Evolutionary conservation across 768 basidiomycete genomes (phyloP).

Genomic region (Mycena crocata): DNA sequence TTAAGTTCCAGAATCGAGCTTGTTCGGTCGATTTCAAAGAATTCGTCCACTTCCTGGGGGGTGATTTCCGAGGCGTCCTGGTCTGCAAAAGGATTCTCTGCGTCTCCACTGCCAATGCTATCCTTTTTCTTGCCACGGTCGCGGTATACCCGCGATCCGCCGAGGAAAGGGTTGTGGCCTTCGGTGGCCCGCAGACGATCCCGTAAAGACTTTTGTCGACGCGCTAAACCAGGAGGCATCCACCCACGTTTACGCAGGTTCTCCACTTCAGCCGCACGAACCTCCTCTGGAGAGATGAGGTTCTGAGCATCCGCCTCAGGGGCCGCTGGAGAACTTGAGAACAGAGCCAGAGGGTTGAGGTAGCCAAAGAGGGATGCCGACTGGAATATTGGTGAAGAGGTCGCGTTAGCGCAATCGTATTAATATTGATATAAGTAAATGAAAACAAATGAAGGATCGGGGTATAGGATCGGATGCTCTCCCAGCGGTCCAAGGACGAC

Average conservation of each 20-base stretch:
- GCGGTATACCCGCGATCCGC: slow-evolving; percentile 29
- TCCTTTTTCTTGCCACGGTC: slow-evolving; percentile 26
- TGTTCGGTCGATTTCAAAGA: slow-evolving; percentile 38
- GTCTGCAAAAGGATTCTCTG: slow-evolving; percentile 33
- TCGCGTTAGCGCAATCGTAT: slow-evolving; percentile 27
- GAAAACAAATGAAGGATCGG: not conserved
- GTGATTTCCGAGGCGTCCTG: slow-evolving; percentile 30
- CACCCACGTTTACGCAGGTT: slow-evolving; percentile 37
- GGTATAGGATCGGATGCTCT: slow-evolving; percentile 17
- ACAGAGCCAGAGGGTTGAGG: slow-evolving; percentile 35
- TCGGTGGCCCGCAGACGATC: slow-evolving; percentile 29
- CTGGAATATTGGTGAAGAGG: slow-evolving; percentile 21
- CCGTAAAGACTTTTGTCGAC: slow-evolving; percentile 34
- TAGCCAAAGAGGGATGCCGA: slow-evolving; percentile 31
- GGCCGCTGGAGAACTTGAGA: slow-evolving; percentile 15
- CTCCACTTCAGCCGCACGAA: slow-evolving; percentile 33
- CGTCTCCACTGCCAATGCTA: slow-evolving; percentile 9
- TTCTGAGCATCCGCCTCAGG: slow-evolving; percentile 24
- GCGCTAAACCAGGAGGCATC: slow-evolving; percentile 37
- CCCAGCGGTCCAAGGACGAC: not conserved
- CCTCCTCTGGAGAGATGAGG: slow-evolving; percentile 29
- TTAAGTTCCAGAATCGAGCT: slow-evolving; percentile 34
- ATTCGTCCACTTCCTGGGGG: slow-evolving; percentile 37
- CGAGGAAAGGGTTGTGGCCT: slow-evolving; percentile 36
- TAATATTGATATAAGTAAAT: slow-evolving; percentile 25